Percentiles rank a stretch among this genome's conserved stretches.
Conservation (phyloP, 1,139 yeast species). For the Kurtzmaniella natalensis region DNA sequence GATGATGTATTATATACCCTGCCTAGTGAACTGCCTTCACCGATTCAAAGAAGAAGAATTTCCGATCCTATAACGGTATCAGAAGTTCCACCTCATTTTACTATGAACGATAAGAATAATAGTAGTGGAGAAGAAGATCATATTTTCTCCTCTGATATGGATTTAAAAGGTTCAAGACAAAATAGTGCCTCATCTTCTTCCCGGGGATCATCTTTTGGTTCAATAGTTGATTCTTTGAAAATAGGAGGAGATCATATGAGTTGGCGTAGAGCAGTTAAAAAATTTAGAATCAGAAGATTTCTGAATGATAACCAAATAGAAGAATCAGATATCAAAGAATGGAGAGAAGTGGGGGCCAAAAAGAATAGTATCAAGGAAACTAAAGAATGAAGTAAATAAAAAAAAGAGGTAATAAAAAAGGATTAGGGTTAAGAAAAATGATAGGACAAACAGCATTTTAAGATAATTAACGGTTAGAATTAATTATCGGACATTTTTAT, state of each 20-base stretch:
- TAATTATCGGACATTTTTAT: too few relatives aligned
- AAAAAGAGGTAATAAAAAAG: too few relatives aligned
- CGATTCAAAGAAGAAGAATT: neutral
- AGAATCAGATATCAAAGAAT: slow-evolving; percentile 1
- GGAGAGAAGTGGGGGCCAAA: neutral
- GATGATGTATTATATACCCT: slow-evolving; percentile 6
- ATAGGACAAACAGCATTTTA: too few relatives aligned
- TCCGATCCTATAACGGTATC: neutral
- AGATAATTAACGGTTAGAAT: too few relatives aligned
- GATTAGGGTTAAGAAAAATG: too few relatives aligned
- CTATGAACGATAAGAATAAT: too few relatives aligned
- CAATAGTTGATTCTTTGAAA: slow-evolving; percentile 17
- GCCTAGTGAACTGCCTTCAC: slow-evolving; percentile 9
- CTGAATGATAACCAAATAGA: slow-evolving; percentile 12
- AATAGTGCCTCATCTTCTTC: slow-evolving; percentile 14
- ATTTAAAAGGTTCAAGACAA: slow-evolving; percentile 5
- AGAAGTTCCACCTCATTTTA: neutral
- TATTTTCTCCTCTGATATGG: slow-evolving; percentile 2
- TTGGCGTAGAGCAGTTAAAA: slow-evolving; percentile 24
- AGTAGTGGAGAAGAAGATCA: too few relatives aligned
- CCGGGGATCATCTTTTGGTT: slow-evolving; percentile 19
- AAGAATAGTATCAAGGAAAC: neutral
- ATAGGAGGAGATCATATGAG: slow-evolving; percentile 15
- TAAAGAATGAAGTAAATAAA: too few relatives aligned
- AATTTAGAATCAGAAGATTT: slow-evolving; percentile 22